phyloP scores from a whole-genome alignment of 108 stramenopile genomes.

The Fragilaria crotonensis region DNA sequence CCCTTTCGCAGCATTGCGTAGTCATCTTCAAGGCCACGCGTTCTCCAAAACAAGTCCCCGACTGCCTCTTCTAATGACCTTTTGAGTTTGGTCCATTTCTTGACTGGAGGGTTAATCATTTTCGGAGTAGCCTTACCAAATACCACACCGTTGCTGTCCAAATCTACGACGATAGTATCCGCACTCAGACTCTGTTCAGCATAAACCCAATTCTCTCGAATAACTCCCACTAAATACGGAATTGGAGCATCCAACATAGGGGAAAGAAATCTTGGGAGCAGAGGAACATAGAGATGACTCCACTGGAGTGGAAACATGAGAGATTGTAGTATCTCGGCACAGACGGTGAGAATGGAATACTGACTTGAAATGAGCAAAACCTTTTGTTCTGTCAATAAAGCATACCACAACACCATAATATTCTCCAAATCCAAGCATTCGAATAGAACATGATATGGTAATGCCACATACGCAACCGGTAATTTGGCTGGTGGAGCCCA shows the following conservation, averaged over 20 bases:
- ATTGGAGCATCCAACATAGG: conserved; percentile 90
- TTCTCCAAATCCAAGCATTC: conserved; percentile 84
- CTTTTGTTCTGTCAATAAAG: conserved; percentile 83
- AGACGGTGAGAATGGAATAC: conserved; percentile 78
- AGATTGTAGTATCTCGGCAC: conserved; percentile 90
- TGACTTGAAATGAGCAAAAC: conserved; percentile 75
- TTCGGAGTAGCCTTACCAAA: conserved; percentile 46
- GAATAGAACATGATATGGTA: conserved; percentile 85
- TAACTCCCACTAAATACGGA: conserved; percentile 85
- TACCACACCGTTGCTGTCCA: conserved; percentile 73
- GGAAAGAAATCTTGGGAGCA: conserved; percentile 68
- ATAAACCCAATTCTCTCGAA: conserved; percentile 62
- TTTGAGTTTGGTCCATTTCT: conserved; percentile 68
- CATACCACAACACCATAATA: conserved; percentile 70
- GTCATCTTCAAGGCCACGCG: conserved; percentile 55
- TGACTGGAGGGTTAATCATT: conserved; percentile 46
- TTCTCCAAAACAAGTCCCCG: conserved; percentile 76
- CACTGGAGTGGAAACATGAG: conserved; percentile 94
- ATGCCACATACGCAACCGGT: conserved; percentile 90
- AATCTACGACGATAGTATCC: conserved; percentile 85
- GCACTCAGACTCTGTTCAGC: conserved; percentile 62
- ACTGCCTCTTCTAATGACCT: conserved; percentile 52
- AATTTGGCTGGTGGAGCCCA: conserved; percentile 92
- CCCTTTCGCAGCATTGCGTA: conserved; percentile 12
- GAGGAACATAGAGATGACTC: conserved; percentile 87